Base-by-base conservation (phyloP, 192 early-diverging fungal species). In the Obelidium mucronatum region DNA sequence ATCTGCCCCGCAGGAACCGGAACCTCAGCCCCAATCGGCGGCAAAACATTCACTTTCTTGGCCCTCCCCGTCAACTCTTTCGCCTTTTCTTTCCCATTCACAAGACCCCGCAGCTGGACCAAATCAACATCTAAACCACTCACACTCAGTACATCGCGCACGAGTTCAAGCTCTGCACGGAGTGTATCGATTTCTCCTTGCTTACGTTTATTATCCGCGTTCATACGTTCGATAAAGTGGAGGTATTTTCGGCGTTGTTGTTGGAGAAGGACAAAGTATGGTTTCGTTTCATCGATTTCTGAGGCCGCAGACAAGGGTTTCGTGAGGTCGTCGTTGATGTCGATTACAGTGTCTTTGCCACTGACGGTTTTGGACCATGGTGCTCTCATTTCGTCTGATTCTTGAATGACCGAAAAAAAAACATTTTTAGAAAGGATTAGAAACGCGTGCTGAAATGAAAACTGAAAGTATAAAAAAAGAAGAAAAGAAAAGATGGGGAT, bases 181-280 rank as follows among this genome's bases (percentile, higher is more conserved):
- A 86, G 77, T 13, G 51, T 48, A n/a, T 86, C 85, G 31, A 86
- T 84, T 58, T 86, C 85, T 19, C 56, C 31, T 55, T 79, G 75
- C 48, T 80, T 80, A 22, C 81, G 78, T 40, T 84, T 83, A 30
- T 82, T 81, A 26, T 86, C 85, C 11, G 67, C 56, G 53, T 74
- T 78, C 56, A 84, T 62, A 8, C 81, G 77, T 65, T 80, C 78
- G 36, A 86, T 59, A 28, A 84, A 63, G 31, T 24, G n/a, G 33
- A 75, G 76, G 70, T 84, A 86, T 66, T 86, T 86, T 39, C 72
- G 72, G 40, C 76, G 77, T 67, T 86, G 80, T 56, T 82, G 75
- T 31, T 82, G 66, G 13, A 86, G 60, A 4, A 84, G 71, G 19
- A 86, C 26, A 62, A 77, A 80, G 65, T 84, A 70, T 17, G 78